phyloP scores from a whole-genome alignment of 1,284 basidiomycete genomes.

The Chiua sp. region DNA sequence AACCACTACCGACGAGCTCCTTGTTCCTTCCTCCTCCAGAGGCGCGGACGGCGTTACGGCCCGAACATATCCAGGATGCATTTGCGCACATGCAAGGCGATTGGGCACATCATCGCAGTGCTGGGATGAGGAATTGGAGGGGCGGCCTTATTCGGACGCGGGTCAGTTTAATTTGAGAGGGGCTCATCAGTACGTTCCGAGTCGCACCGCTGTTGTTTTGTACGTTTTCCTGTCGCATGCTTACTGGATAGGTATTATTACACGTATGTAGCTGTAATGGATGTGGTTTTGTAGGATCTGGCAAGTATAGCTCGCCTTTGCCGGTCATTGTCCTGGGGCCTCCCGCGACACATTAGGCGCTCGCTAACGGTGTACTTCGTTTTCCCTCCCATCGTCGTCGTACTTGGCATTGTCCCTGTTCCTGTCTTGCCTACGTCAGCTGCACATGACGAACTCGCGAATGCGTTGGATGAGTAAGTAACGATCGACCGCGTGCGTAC shows the following conservation, averaged over 20 bases:
- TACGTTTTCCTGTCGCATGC: neutral
- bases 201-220: too few relatives aligned
- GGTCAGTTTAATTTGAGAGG: conserved; percentile 73
- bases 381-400: too few relatives aligned
- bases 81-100: conserved; percentile 88
- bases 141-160: conserved; percentile 82
- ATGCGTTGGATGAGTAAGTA: too few relatives aligned
- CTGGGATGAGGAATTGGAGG: conserved; percentile 88
- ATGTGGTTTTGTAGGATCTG: neutral
- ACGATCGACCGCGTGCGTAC: too few relatives aligned
- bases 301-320: neutral
- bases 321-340: conserved; percentile 14
- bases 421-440: too few relatives aligned
- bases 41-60: conserved; percentile 75
- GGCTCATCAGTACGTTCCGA: neutral
- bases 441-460: too few relatives aligned
- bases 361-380: neutral
- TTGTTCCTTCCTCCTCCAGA: conserved; percentile 83
- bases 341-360: conserved; percentile 1
- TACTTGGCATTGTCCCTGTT: too few relatives aligned
- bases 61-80: conserved; percentile 89
- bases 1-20: conserved; percentile 66
- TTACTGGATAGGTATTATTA: neutral
- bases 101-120: conserved; percentile 77
- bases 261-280: conserved; percentile 10